These are phyloP conservation scores for Candida sphagnicola DNA, from an alignment of 805 yeast species.

Conservation along the genomic window DNA sequence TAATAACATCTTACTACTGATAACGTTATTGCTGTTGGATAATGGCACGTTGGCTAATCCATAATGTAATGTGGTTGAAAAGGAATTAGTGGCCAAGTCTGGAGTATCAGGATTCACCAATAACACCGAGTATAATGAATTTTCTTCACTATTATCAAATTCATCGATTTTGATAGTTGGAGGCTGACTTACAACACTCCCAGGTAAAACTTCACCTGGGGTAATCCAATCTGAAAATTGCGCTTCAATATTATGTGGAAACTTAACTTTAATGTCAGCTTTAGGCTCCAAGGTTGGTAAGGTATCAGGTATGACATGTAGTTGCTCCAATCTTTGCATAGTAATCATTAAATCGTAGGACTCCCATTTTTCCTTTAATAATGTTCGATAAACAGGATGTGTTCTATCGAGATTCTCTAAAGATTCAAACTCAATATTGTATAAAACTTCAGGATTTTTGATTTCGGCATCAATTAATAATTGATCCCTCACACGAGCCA, in stretches of 20 bases:
- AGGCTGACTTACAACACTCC: slow-evolving; percentile 66
- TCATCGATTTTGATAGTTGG: slow-evolving; percentile 79
- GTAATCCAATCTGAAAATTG: slow-evolving; percentile 64
- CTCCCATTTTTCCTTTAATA: slow-evolving; percentile 71
- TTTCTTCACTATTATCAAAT: slow-evolving; percentile 46
- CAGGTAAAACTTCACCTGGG: slow-evolving; percentile 75
- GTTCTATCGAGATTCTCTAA: slow-evolving; percentile 54
- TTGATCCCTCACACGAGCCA: slow-evolving; percentile 13
- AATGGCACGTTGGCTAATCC: slow-evolving; percentile 69
- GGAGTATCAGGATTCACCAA: slow-evolving; percentile 93
- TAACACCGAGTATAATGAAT: slow-evolving; percentile 67
- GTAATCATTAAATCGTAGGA: slow-evolving; percentile 63
- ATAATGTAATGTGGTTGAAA: slow-evolving; percentile 68
- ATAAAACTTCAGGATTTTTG: slow-evolving; percentile 81
- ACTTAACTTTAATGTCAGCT: slow-evolving; percentile 70
- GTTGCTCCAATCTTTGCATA: slow-evolving; percentile 89
- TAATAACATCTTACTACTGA: slow-evolving; percentile 42
- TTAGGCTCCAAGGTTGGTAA: slow-evolving; percentile 82
- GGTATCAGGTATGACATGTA: slow-evolving; percentile 88
- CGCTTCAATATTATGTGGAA: slow-evolving; percentile 57
- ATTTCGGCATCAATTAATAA: slow-evolving; percentile 60
- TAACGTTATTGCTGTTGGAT: slow-evolving; percentile 51
- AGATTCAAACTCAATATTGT: slow-evolving; percentile 50
- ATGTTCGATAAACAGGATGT: slow-evolving; percentile 75
- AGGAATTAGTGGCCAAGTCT: slow-evolving; percentile 64